These are phyloP conservation scores for Globisporangium nodosum DNA, from an alignment of 352 stramenopile genomes.

Conservation along the genomic window DNA sequence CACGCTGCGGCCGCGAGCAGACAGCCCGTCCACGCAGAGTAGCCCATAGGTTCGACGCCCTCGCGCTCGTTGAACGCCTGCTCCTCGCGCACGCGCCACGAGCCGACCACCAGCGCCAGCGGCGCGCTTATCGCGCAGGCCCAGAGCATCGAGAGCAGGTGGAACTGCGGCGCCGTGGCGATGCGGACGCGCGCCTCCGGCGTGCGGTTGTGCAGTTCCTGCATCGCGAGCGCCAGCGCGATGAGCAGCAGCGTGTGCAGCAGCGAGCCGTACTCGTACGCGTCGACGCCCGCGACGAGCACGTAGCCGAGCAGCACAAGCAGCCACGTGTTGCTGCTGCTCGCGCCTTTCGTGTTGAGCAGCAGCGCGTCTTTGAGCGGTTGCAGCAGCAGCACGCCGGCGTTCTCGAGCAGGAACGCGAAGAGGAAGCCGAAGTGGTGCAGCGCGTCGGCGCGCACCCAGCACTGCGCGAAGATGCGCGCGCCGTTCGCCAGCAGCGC, in stretches of 20 bases:
- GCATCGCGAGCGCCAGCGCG: conserved; percentile 33
- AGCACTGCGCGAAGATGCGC: conserved; percentile 38
- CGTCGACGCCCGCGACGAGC: conserved; percentile 53
- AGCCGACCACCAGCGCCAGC: conserved; percentile 17
- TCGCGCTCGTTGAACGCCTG: conserved; percentile 13
- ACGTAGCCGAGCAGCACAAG: conserved; percentile 42
- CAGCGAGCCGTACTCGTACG: conserved; percentile 61
- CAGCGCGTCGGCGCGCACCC: conserved; percentile 43
- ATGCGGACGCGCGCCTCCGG: conserved; percentile 20
- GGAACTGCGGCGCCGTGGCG: conserved; percentile 25
- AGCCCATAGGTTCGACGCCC: not conserved
- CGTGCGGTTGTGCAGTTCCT: conserved; percentile 16
- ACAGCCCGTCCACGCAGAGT: conserved; percentile 2
- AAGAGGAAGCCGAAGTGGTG: conserved; percentile 69
- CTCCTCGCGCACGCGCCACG: conserved; percentile 12
- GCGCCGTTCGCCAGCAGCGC: conserved; percentile 26
- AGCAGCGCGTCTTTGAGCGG: conserved; percentile 26
- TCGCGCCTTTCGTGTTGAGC: not conserved
- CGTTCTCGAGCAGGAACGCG: conserved; percentile 59
- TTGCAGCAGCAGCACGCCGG: conserved; percentile 37
- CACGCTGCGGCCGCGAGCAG: conserved; percentile 11
- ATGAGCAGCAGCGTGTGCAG: conserved; percentile 48
- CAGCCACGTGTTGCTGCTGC: conserved; percentile 17
- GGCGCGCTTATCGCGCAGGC: conserved; percentile 27
- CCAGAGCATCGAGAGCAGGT: conserved; percentile 29